These are phyloP conservation scores for Forsythia viridissima DNA, from an alignment of 257 asterid species.

Conservation along the genomic window DNA sequence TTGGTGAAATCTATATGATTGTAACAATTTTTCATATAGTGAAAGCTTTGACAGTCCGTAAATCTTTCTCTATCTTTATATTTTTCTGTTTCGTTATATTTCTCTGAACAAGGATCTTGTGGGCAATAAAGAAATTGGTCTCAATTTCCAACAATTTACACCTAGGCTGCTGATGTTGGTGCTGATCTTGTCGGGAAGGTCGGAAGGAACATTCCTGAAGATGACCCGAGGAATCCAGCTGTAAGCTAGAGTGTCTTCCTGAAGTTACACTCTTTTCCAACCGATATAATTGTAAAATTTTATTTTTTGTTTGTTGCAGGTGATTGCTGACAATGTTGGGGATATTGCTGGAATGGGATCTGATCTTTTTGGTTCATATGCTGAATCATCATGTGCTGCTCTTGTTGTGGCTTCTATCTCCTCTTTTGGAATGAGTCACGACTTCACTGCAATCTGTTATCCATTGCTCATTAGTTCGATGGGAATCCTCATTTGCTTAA, in stretches of 20 bases:
- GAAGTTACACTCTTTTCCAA: background rate
- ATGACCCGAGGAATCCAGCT: constrained; percentile 65
- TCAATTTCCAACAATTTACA: no score
- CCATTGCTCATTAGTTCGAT: constrained; percentile 81
- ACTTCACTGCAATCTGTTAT: constrained; percentile 78
- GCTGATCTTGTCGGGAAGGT: constrained; percentile 66
- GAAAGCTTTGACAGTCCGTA: no score
- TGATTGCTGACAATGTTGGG: constrained; percentile 95
- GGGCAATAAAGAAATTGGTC: no score
- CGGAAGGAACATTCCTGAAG: constrained; percentile 60
- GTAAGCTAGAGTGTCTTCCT: constrained; percentile 30
- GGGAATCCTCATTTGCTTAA: constrained; percentile 82
- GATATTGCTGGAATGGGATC: constrained; percentile 96
- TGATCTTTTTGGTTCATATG: constrained; percentile 69
- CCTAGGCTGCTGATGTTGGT: constrained; percentile 64
- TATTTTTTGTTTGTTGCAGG: constrained; percentile 43
- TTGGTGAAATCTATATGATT: no score
- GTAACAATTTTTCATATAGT: no score
- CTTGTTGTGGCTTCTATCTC: constrained; percentile 72
- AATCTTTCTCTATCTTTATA: no score
- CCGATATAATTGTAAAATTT: no score
- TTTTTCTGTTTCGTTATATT: no score
- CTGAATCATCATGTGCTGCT: constrained; percentile 75
- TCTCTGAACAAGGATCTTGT: no score
- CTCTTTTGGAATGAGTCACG: constrained; percentile 64